Evolutionary conservation across 2,329 filamentous ascomycete species (phyloP), one percentile per base, ranked within the genome.

Genomic region (Epichloe amarillans): DNA sequence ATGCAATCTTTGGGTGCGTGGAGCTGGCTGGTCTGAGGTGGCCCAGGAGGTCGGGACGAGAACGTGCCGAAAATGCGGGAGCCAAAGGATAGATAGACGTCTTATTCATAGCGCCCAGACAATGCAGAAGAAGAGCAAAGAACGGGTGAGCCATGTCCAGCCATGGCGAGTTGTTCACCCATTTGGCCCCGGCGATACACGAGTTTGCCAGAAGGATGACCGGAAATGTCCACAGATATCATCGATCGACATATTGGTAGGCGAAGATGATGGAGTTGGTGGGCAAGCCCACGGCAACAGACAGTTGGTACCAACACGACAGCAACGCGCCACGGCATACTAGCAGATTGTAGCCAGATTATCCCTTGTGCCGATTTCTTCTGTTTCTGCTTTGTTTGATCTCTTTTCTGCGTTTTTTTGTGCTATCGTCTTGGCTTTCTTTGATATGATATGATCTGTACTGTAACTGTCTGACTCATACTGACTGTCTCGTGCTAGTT

Each of bases 361-460:
- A 66, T 63, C 60, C 70, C 66, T 66, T 66, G 67, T 67, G 69
- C 69, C 69, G 69, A 67, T 67, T 66, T 44, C 50, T 50, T 52
- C 40, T 54, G 46, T 50, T 54, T 47, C 50, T 70, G 54, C 62
- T 55, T 50, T 50, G 42, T 50, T 50, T 44, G 46, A 50, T 48
- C 33, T 46, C 33, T 55, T 53, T 53, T 54, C 49, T 54, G 50
- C 47, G 55, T 45, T 51, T n/a, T 69, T 70, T 72, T 83, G 79
- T 84, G 82, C 83, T 86, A 86, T 81, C 81, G 77, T 82, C 77
- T 79, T 80, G 79, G 61, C 62, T 67, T 57, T 66, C 33, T 49
- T 46, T 50, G 50, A 51, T 37, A 42, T 44, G 50, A 51, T 48
- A 48, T 44, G 17, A 51, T 56, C 53, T 54, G 54, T 39, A 62